Conservation (phyloP, 306 rosid genomes). For the Castanea mollissima region DNA sequence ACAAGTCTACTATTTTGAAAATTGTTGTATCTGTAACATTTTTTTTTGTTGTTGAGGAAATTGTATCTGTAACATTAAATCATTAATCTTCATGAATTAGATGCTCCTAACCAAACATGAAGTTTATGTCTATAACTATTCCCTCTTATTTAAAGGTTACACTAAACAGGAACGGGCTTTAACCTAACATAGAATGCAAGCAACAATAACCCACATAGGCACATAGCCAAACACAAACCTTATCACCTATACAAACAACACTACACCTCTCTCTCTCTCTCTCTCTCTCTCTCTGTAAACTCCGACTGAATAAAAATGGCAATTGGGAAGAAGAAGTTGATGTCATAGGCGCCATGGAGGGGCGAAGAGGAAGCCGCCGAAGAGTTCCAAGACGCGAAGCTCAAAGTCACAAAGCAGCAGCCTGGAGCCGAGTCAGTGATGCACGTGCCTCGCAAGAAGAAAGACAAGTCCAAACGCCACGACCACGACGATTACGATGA, state of each 20-base stretch:
- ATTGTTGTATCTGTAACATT: too few species aligned
- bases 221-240: neutral
- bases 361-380: slow-evolving; percentile 47
- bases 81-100: too few species aligned
- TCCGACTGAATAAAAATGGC: slow-evolving; percentile 2
- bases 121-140: too few species aligned
- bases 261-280: neutral
- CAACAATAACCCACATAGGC: neutral
- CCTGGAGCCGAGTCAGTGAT: slow-evolving; percentile 59
- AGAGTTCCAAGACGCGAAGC: slow-evolving; percentile 63
- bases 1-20: too few species aligned
- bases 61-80: too few species aligned
- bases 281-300: neutral
- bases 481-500: slow-evolving; percentile 26
- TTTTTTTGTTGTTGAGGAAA: too few species aligned
- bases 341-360: slow-evolving; percentile 96
- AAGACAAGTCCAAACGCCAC: slow-evolving; percentile 34
- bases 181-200: neutral
- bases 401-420: slow-evolving; percentile 68
- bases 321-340: slow-evolving; percentile 60
- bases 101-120: too few species aligned
- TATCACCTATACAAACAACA: neutral
- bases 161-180: neutral
- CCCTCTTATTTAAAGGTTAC: neutral
- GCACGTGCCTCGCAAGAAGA: slow-evolving; percentile 76